These are phyloP conservation scores for Fusarium nygamai DNA, from an alignment of 2,329 filamentous ascomycete species.

Conservation along the genomic window DNA sequence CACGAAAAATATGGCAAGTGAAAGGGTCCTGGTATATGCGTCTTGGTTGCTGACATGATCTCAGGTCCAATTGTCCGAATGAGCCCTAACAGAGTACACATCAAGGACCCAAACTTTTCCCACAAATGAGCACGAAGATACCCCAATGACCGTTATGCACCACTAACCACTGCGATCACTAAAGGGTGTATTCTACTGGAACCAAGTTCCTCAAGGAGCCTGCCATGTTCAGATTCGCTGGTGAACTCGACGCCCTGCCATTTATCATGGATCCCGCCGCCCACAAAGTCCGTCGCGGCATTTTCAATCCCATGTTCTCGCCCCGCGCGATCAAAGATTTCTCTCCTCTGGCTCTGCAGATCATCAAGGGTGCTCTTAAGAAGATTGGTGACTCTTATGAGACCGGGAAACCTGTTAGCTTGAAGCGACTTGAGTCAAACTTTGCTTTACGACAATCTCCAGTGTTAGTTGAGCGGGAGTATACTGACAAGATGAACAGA, in stretches of 20 bases:
- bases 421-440: background rate
- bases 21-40: accelerated
- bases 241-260: background rate
- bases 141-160: accelerated
- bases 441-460: background rate
- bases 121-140: background rate
- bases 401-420: background rate
- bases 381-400: background rate
- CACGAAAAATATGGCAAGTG: background rate
- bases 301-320: background rate
- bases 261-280: background rate
- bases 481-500: background rate
- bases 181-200: background rate
- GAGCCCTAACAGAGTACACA: background rate
- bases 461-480: too few species aligned
- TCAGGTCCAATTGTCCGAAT: background rate
- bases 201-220: background rate
- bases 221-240: background rate
- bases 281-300: background rate
- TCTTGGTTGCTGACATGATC: background rate
- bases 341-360: background rate
- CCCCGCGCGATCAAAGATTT: background rate
- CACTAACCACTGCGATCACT: background rate
- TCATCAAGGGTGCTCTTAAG: background rate
- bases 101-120: background rate